Base-by-base conservation (phyloP, 2,329 filamentous ascomycete genomes). In the Tolypocladium tundrense region DNA sequence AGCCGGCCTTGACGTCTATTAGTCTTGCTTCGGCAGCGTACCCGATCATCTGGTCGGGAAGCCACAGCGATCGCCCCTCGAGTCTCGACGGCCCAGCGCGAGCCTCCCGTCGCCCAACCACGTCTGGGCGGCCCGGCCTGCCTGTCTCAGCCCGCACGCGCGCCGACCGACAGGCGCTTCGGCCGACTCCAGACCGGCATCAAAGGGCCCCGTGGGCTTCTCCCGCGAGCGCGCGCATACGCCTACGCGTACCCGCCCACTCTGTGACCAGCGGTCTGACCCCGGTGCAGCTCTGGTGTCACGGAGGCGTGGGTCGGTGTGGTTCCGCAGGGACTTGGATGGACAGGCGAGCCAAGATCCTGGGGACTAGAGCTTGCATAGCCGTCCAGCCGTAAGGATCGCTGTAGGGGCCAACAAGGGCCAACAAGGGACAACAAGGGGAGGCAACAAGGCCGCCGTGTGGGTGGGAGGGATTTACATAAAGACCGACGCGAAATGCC, bases 401-500 rank as follows among this genome's bases (percentile, higher is more conserved):
- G 24, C 48, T 58, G 45, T 54, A 57, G 57, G 35, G 19, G 54
- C 35, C 57, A 58, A 55, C 24, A 27, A 27, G 24, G 24, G 24
- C 24, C 24, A 27, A 27, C 24, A 27, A 24, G 24, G 24, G 54
- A 39, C 57, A 58, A 55, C 57, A 33, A 53, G 35, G 53, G 57
- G 57, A 54, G 45, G 56, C 24, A 53, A 43, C 56, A 50, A 53
- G 50, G 54, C 57, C 56, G 57, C 59, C 33, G 27, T 59, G 62
- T 61, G 55, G 61, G 60, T 75, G 74, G 43, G 39, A 55, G 42
- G 51, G 52, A 42, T 54, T 62, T 59, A 51, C 80, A 81, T 81
- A 81, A 52, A 79, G 76, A 75, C 71, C 63, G 74, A 72, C 75
- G 73, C 78, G 78, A 69, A 67, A 83, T 83, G 80, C 76, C 79